A percentile compares a stretch with the other conserved stretches of the same genome.
These are phyloP conservation scores for Noccaea caerulescens DNA, from an alignment of 345 rosid species.

Conservation along the genomic window DNA sequence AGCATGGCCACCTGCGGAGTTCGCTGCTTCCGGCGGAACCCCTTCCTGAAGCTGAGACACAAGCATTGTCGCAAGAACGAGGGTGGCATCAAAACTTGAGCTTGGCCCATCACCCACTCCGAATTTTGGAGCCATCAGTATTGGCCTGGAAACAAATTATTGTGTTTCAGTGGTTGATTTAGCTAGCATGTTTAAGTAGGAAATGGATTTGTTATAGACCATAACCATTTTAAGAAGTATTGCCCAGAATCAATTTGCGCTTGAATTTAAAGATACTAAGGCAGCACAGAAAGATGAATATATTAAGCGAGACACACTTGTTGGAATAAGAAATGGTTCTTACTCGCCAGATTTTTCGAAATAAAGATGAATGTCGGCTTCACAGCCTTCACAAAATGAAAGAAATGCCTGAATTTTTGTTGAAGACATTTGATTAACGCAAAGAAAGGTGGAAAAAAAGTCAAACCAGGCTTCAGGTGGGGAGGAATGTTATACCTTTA, in stretches of 20 bases:
- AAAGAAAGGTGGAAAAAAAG: background rate
- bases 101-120: constrained; percentile 73
- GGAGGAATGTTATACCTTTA: constrained; percentile 58
- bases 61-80: constrained; percentile 92
- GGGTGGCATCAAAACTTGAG: constrained; percentile 81
- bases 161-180: background rate
- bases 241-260: background rate
- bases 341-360: constrained; percentile 95
- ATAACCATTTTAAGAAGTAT: constrained; percentile 9
- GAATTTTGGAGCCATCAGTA: constrained; percentile 85
- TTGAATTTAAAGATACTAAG: constrained; percentile 8
- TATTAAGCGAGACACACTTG: background rate
- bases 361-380: constrained; percentile 79
- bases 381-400: constrained; percentile 88
- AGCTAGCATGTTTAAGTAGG: background rate
- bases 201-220: constrained; percentile 22
- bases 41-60: constrained; percentile 77
- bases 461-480: constrained; percentile 28
- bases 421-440: constrained; percentile 2
- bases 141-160: constrained; percentile 61
- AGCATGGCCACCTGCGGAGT: constrained; percentile 48
- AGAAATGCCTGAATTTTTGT: constrained; percentile 72
- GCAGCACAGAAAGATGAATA: constrained; percentile 13
- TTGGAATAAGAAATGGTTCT: constrained; percentile 46
- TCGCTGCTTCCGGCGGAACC: constrained; percentile 52